Evolutionary conservation across 139 green algal species (phyloP), one percentile per base, ranked within the genome.

Genomic region (Desmodesmus armatus): DNA sequence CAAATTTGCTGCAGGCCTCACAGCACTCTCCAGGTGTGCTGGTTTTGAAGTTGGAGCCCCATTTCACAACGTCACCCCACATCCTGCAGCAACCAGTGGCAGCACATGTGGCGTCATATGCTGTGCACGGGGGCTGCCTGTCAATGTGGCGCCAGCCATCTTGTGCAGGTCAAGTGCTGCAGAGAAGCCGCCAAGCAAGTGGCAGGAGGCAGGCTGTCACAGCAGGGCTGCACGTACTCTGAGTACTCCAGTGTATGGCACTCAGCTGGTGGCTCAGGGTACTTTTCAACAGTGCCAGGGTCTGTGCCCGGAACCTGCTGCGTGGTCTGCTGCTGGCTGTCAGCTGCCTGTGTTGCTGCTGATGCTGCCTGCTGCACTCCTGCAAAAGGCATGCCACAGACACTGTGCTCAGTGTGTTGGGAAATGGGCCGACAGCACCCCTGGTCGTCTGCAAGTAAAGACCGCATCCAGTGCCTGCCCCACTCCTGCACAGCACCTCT

Each of bases 1-100:
- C 86, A 76, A 91, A 87, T 3, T 81, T 82, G 0, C 49, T 21
- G 85, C 95, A 97, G 0, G 83, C 62, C 1, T 87, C 60, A 58
- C 94, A 97, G 89, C 95, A 98, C 35, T 93, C 81, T n/a, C 80
- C 89, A 0, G 86, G 84, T 6, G 80, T 88, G 1, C 84, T 77
- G 41, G 72, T 67, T 29, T 87, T 87, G 82, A 97, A 90, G 0
- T 71, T 67, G 0, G 82, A 77, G 21, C 95, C 95, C 90, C 87
- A 94, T 5, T 91, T 88, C 9, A 98, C 88, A 37, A 93, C 90
- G 43, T 97, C 95, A 19, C 95, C 95, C 93, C 93, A 97, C 37
- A 94, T 92, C 86, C 92, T 96, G 92, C 78, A 86, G 23, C 29
- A 23, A 1, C 47, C 7, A 29, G 9, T 40, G 5, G 5, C 53